Evolutionary conservation across 179 eudicot genomes (phyloP).

Genomic region (Amaranthus tricolor): DNA sequence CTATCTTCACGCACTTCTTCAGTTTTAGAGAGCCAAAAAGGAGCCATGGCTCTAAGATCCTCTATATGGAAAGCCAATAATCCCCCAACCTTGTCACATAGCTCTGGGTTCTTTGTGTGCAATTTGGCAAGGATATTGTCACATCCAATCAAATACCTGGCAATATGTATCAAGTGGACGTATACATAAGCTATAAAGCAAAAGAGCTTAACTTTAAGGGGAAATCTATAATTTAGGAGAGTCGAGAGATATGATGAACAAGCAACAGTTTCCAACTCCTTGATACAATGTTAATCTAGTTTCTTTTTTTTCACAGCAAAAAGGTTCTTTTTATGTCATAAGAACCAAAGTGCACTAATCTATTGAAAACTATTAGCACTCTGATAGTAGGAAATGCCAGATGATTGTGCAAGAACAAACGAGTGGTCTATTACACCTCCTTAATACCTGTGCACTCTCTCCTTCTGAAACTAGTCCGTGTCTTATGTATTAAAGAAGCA

Average conservation of each 20-base stretch:
- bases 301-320: neutral
- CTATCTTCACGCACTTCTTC: conserved; percentile 93
- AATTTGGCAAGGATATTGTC: conserved; percentile 85
- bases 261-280: neutral
- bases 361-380: neutral
- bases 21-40: conserved; percentile 95
- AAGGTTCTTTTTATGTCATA: neutral
- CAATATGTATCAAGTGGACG: conserved; percentile 16
- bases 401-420: neutral
- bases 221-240: neutral
- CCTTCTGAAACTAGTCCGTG: neutral
- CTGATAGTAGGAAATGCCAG: neutral
- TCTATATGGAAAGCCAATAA: conserved; percentile 91
- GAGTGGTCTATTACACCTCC: neutral
- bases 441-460: neutral
- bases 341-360: neutral
- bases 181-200: neutral
- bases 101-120: conserved; percentile 88
- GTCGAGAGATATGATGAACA: neutral
- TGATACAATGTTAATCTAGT: neutral
- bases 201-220: neutral
- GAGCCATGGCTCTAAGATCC: conserved; percentile 92
- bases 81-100: conserved; percentile 97
- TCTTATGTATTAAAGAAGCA: neutral
- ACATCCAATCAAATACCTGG: conserved; percentile 92